Conservation (phyloP, 345 rosid species). For the Luvunga scandens region DNA sequence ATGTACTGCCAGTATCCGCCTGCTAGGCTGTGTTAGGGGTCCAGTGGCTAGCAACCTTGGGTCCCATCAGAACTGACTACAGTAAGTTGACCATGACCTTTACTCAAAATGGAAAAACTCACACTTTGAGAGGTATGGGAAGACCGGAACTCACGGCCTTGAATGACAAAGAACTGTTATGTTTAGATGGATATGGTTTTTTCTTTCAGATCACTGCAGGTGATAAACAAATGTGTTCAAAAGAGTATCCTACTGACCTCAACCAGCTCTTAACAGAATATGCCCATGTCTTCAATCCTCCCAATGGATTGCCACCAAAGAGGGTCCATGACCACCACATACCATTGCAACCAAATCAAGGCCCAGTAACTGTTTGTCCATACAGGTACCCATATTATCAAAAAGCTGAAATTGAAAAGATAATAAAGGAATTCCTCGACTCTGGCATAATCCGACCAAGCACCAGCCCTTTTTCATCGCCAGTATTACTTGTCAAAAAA, state of each 20-base stretch:
- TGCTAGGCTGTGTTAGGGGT: neutral
- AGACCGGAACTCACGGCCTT: neutral
- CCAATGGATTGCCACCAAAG: too few relatives aligned
- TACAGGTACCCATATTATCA: neutral
- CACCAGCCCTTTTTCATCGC: too few relatives aligned
- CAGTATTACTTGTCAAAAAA: too few relatives aligned
- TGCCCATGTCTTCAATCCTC: neutral
- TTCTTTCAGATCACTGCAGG: neutral
- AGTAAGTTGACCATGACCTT: neutral
- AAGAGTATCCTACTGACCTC: neutral
- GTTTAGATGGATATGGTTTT: neutral
- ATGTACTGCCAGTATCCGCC: neutral
- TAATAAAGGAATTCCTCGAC: too few relatives aligned
- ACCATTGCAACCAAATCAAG: neutral
- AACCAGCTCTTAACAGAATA: neutral
- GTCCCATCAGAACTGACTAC: neutral
- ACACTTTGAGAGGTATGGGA: neutral
- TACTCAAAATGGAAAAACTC: neutral
- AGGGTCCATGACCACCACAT: neutral
- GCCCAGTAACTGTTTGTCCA: neutral
- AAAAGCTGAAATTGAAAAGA: too few relatives aligned
- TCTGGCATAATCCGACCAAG: too few relatives aligned
- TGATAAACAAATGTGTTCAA: neutral
- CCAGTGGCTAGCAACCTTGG: neutral
- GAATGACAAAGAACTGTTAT: neutral